Evolutionary conservation across 495 filamentous ascomycete species (phyloP).

Genomic region (Aspergillus coremiiformis): DNA sequence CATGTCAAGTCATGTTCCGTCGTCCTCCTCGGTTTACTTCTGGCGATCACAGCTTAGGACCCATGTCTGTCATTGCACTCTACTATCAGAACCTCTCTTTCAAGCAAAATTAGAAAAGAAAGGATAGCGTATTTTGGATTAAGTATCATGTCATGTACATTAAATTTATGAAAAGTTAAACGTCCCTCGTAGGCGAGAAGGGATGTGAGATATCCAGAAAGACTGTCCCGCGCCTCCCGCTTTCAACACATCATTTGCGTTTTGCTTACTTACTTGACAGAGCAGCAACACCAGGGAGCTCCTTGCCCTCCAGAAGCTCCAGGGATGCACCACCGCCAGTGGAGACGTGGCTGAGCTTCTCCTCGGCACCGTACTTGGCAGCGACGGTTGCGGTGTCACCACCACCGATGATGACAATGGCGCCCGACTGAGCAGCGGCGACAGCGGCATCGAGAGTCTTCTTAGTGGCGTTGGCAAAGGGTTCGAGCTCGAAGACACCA

Average conservation of each 20-base stretch:
- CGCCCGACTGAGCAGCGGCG: conserved; percentile 64
- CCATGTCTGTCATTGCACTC: conserved; percentile 17
- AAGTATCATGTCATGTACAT: conserved; percentile 19
- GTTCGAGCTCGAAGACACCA: conserved; percentile 95
- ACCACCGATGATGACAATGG: conserved; percentile 96
- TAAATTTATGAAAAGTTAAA: conserved; percentile 18
- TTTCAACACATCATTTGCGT: neutral
- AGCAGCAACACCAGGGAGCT: conserved; percentile 85
- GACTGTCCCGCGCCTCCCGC: neutral
- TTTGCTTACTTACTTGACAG: conserved; percentile 75
- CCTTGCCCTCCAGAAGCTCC: conserved; percentile 96
- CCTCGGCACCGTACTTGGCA: conserved; percentile 91
- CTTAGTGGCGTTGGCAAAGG: conserved; percentile 88
- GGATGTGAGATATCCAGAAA: neutral
- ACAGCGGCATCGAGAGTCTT: conserved; percentile 81
- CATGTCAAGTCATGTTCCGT: neutral
- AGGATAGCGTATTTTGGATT: conserved; percentile 47
- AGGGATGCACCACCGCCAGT: conserved; percentile 94
- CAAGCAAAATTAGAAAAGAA: neutral
- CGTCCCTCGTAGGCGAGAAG: neutral
- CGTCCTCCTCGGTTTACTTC: neutral
- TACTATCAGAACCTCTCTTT: conserved; percentile 13
- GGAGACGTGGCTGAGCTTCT: conserved; percentile 95
- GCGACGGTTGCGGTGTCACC: conserved; percentile 98
- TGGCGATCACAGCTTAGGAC: conserved; percentile 19